These are phyloP conservation scores for Dothiorella sarmentorum DNA, from an alignment of 2,329 filamentous ascomycete species.

Conservation along the genomic window DNA sequence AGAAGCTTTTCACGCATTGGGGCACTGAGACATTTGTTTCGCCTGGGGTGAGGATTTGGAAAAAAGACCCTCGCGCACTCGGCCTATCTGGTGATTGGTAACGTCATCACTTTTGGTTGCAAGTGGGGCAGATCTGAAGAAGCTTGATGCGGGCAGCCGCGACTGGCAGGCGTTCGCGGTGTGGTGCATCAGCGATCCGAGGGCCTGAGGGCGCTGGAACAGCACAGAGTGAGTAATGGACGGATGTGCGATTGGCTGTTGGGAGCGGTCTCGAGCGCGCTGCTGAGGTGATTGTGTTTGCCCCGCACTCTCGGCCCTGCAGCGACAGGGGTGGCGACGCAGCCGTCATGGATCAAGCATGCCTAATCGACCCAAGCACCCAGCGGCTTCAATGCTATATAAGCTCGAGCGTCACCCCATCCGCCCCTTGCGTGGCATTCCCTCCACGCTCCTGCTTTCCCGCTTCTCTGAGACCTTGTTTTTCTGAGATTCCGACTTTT, in stretches of 20 bases:
- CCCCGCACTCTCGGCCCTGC: background rate
- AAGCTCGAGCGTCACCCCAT: background rate
- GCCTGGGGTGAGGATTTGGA: background rate
- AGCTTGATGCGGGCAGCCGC: background rate
- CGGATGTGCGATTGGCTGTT: background rate
- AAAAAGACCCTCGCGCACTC: background rate
- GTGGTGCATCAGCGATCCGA: background rate
- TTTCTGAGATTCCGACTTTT: background rate
- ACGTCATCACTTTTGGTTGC: background rate
- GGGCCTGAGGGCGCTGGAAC: background rate
- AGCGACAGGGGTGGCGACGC: background rate
- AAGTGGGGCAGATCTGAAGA: background rate
- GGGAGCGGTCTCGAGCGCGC: background rate
- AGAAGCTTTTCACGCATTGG: background rate
- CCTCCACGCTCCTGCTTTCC: background rate
- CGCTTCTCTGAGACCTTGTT: background rate
- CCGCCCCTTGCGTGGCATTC: background rate
- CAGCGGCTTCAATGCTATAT: background rate
- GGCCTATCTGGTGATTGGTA: too few relatives aligned
- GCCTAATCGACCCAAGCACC: background rate
- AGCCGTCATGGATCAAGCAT: background rate
- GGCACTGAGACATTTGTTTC: background rate
- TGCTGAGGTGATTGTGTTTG: conserved; percentile 7
- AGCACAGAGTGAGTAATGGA: background rate
- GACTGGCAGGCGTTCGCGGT: background rate